Evolutionary conservation across 345 rosid genomes (phyloP), one percentile per base, ranked within the genome.

Genomic region (Eucalyptus pumila): DNA sequence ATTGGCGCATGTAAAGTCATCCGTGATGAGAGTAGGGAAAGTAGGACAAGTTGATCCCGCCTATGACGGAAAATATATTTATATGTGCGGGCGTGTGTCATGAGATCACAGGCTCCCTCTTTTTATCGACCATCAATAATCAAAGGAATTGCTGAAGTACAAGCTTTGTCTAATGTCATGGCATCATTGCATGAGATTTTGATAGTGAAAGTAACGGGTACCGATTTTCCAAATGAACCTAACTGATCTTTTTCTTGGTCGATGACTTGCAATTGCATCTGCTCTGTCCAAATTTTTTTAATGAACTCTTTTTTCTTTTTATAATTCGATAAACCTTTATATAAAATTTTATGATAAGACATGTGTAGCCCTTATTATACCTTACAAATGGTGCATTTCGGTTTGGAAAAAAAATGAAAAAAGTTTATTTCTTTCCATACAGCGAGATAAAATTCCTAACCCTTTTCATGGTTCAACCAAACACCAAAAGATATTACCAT

Each of bases 391-490:
- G 76, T 65, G 37, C 76, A 65, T 14, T 34, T 65, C 76, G 0
- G 10, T 65, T 65, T n/a, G 5, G n/a, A 65, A n/a, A 14, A 62
- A 3, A 27, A 12, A 11, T 5, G 2, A 56, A 56, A 24, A 0
- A 24, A 56, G 4, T 24, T 56, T 24, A 0, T 4, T 0, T 10
- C 6, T 56, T 56, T 56, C 14, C 30, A 56, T 56, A 56, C 0
- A 1, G 10, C 0, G 1, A 13, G 0, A 56, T 56, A 24, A 1
- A 24, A 56, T 56, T 56, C 5, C 30, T 56, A 56, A 56, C 1
- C 62, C 26, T 51, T 51, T 51, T 51, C 56, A 51, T 51, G 23
- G 9, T 51, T 51, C 1, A 3, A 0, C 0, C 54, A 51, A 51
- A 51, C 54, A 51, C 9, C 32, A 13, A 27, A 60, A 60, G 69